Percentiles rank a stretch among this genome's conserved stretches.
Conservation (phyloP, 2,329 filamentous ascomycete genomes). For the Didymella keratinophila region DNA sequence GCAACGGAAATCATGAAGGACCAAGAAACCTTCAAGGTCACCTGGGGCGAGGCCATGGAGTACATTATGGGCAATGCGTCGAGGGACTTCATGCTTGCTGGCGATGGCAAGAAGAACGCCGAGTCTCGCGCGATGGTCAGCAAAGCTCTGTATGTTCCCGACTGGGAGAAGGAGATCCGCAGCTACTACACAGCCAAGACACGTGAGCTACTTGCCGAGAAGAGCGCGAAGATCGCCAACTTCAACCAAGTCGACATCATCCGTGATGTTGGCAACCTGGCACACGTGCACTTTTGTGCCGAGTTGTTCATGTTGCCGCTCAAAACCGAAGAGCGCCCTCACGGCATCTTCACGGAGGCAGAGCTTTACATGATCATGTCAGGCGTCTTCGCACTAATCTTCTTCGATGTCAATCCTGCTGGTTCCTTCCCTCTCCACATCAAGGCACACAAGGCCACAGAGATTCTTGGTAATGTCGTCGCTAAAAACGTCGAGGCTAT, state of each 20-base stretch:
- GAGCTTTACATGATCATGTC: slow-evolving; percentile 64
- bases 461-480: slow-evolving; percentile 59
- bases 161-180: slow-evolving; percentile 71
- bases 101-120: slow-evolving; percentile 44
- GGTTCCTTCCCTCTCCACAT: slow-evolving; percentile 62
- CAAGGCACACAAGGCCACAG: slow-evolving; percentile 57
- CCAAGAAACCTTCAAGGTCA: slow-evolving; percentile 67
- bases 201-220: slow-evolving; percentile 67
- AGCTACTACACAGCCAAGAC: slow-evolving; percentile 72
- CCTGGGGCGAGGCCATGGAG: slow-evolving; percentile 70
- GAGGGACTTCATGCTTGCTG: slow-evolving; percentile 63
- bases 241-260: slow-evolving; percentile 75
- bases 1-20: slow-evolving; percentile 69
- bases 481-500: slow-evolving; percentile 59
- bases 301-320: slow-evolving; percentile 64
- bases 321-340: slow-evolving; percentile 61
- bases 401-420: slow-evolving; percentile 63
- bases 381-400: slow-evolving; percentile 61
- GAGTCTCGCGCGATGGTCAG: slow-evolving; percentile 50
- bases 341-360: slow-evolving; percentile 61
- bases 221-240: slow-evolving; percentile 69
- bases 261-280: slow-evolving; percentile 63
- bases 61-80: slow-evolving; percentile 67
- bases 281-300: slow-evolving; percentile 63
- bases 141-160: slow-evolving; percentile 66